A percentile compares a stretch with the other conserved stretches of the same genome.
Conservation (phyloP, 1,139 yeast genomes). For the Geotrichum aggregatum region DNA sequence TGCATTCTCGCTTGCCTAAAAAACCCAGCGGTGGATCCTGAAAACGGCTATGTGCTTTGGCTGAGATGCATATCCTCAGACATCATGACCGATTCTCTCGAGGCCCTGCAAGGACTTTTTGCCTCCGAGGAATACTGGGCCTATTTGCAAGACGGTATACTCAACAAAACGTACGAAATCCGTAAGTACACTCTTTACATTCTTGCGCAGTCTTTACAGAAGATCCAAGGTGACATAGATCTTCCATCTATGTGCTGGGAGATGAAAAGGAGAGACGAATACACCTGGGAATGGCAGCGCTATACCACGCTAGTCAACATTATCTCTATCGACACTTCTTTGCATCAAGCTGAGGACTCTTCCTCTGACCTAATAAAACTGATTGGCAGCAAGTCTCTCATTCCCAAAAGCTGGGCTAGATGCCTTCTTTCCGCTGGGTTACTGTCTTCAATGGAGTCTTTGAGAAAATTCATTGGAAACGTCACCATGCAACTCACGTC, state of each 20-base stretch:
- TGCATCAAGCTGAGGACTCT: constrained; percentile 84
- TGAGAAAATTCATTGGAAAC: constrained; percentile 59
- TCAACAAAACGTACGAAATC: constrained; percentile 59
- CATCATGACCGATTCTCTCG: constrained; percentile 26
- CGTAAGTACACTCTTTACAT: constrained; percentile 70
- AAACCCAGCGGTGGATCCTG: constrained; percentile 17
- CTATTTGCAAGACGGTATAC: constrained; percentile 53
- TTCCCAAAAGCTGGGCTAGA: constrained; percentile 68
- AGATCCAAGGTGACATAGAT: constrained; percentile 42
- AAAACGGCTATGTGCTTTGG: constrained; percentile 31
- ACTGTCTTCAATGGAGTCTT: constrained; percentile 74
- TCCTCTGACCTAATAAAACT: constrained; percentile 56
- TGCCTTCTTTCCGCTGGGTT: constrained; percentile 72
- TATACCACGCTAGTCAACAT: constrained; percentile 74
- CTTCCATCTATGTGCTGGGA: constrained; percentile 51
- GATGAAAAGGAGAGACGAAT: constrained; percentile 31
- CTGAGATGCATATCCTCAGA: constrained; percentile 27
- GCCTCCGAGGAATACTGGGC: constrained; percentile 53
- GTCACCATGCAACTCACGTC: constrained; percentile 54
- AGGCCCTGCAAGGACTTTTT: constrained; percentile 40
- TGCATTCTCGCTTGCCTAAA: constrained; percentile 11
- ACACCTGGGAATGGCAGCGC: constrained; percentile 62
- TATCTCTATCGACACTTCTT: constrained; percentile 76
- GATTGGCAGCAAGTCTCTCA: constrained; percentile 50
- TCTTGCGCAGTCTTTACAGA: constrained; percentile 56